Conservation (phyloP, 2,329 filamentous ascomycete genomes). For the Sclerotinia nivalis region DNA sequence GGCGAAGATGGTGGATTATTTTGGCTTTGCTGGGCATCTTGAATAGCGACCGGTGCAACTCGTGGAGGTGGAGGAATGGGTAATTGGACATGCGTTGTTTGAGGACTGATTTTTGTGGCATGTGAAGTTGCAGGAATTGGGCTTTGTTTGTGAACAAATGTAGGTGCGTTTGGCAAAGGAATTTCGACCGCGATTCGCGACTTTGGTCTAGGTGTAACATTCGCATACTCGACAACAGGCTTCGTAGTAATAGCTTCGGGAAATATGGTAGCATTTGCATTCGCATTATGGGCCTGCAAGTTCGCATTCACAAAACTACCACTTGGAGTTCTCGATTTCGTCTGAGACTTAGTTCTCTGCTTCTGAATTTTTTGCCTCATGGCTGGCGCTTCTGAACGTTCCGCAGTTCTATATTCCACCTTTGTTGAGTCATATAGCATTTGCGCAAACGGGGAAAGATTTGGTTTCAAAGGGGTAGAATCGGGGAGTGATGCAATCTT, state of each 20-base stretch:
- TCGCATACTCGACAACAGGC: constrained; percentile 22
- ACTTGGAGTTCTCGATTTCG: constrained; percentile 27
- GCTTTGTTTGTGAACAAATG: neutral
- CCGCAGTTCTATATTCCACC: constrained; percentile 27
- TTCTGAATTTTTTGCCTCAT: constrained; percentile 21
- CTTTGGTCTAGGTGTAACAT: constrained; percentile 44
- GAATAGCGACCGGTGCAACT: neutral
- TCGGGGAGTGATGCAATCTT: constrained; percentile 31
- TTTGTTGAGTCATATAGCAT: constrained; percentile 40
- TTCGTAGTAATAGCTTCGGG: constrained; percentile 20
- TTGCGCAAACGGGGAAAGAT: constrained; percentile 40
- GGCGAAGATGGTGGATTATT: constrained; percentile 22
- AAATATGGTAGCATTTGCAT: constrained; percentile 18
- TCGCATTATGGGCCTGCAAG: constrained; percentile 10
- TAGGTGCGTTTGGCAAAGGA: constrained; percentile 24
- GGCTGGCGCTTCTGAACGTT: constrained; percentile 1
- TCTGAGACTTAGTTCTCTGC: constrained; percentile 29
- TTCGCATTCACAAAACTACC: constrained; percentile 12
- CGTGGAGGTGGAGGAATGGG: neutral
- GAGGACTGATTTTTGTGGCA: neutral
- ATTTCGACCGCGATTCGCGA: constrained; percentile 36
- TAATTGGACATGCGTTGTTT: neutral
- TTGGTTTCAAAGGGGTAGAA: constrained; percentile 28
- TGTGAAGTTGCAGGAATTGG: neutral
- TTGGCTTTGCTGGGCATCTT: neutral